Evolutionary conservation across 345 rosid species (phyloP).

Genomic region (Syzygium aqueum): DNA sequence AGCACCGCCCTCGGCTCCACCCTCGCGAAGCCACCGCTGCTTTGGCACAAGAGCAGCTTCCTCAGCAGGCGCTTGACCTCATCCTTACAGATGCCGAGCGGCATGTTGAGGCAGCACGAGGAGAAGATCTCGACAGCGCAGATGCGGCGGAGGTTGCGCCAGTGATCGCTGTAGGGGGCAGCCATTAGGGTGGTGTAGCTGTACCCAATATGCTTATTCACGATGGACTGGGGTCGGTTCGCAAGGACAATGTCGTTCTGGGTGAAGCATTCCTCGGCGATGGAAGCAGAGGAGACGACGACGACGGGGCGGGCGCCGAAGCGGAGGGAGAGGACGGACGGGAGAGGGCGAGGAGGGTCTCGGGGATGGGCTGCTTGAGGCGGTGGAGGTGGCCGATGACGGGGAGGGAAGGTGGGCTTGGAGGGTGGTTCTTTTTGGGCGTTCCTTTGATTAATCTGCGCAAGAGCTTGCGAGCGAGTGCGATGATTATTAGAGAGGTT

Average conservation of each 20-base stretch:
- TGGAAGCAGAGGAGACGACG: slow-evolving; percentile 21
- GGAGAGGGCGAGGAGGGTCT: slow-evolving; percentile 16
- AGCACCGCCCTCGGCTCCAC: slow-evolving; percentile 28
- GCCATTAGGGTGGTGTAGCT: slow-evolving; percentile 18
- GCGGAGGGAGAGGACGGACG: slow-evolving; percentile 20
- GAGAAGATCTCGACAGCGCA: slow-evolving; percentile 33
- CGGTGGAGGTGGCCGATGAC: slow-evolving; percentile 50
- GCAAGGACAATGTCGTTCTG: slow-evolving; percentile 39
- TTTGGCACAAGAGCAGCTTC: slow-evolving; percentile 4
- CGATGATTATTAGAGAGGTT: not conserved
- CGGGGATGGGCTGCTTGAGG: slow-evolving; percentile 29
- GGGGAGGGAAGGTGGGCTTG: slow-evolving; percentile 35
- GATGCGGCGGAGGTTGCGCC: slow-evolving; percentile 56
- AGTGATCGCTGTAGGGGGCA: slow-evolving; percentile 35
- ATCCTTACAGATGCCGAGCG: slow-evolving; percentile 16
- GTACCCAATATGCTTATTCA: slow-evolving; percentile 23
- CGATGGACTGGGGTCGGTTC: slow-evolving; percentile 27
- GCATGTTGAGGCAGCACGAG: slow-evolving; percentile 10
- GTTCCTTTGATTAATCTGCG: not conserved
- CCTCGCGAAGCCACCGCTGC: slow-evolving; percentile 6
- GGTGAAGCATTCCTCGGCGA: slow-evolving; percentile 42
- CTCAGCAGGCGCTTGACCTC: slow-evolving; percentile 26
- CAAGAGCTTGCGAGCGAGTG: not conserved
- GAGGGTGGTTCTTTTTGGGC: slow-evolving; percentile 23
- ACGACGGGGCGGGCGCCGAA: slow-evolving; percentile 23